These are phyloP conservation scores for Termitomyces sp. DNA, from an alignment of 768 basidiomycete genomes.

Conservation along the genomic window DNA sequence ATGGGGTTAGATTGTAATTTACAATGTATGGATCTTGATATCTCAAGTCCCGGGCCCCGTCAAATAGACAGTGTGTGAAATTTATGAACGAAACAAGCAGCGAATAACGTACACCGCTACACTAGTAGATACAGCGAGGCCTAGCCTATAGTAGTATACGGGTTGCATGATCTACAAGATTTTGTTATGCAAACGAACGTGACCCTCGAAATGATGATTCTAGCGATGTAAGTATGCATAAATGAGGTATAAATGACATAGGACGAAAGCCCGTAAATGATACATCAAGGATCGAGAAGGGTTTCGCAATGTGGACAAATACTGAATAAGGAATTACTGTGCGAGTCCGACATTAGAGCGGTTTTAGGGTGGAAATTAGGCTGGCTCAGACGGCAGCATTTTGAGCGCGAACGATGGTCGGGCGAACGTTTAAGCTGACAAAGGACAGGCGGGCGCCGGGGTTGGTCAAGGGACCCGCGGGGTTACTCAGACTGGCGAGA, in stretches of 20 bases:
- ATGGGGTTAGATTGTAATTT: slow-evolving; percentile 21
- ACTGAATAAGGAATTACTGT: slow-evolving; percentile 12
- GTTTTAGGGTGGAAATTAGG: slow-evolving; percentile 15
- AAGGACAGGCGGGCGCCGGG: slow-evolving; percentile 57
- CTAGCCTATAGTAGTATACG: slow-evolving; percentile 11
- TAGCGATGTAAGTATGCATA: slow-evolving; percentile 12
- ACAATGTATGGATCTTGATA: neutral
- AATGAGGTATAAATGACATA: slow-evolving; percentile 13
- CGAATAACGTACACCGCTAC: slow-evolving; percentile 3
- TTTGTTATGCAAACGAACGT: slow-evolving; percentile 11
- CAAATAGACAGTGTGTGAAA: neutral
- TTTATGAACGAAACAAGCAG: neutral
- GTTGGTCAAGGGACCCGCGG: slow-evolving; percentile 53
- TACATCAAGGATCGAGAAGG: slow-evolving; percentile 2
- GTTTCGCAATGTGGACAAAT: neutral
- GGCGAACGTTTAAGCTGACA: slow-evolving; percentile 44
- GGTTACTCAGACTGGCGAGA: slow-evolving; percentile 24
- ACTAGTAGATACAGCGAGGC: slow-evolving; percentile 17
- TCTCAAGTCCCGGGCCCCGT: too few species aligned
- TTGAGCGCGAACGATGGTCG: slow-evolving; percentile 43
- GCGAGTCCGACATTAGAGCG: slow-evolving; percentile 13
- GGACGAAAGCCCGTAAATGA: neutral
- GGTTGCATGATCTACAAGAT: slow-evolving; percentile 13
- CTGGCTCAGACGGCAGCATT: slow-evolving; percentile 32
- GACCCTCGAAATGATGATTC: slow-evolving; percentile 7